Evolutionary conservation across 768 basidiomycete genomes (phyloP), one percentile per base, ranked within the genome.

Genomic region (Clavulina sp.): DNA sequence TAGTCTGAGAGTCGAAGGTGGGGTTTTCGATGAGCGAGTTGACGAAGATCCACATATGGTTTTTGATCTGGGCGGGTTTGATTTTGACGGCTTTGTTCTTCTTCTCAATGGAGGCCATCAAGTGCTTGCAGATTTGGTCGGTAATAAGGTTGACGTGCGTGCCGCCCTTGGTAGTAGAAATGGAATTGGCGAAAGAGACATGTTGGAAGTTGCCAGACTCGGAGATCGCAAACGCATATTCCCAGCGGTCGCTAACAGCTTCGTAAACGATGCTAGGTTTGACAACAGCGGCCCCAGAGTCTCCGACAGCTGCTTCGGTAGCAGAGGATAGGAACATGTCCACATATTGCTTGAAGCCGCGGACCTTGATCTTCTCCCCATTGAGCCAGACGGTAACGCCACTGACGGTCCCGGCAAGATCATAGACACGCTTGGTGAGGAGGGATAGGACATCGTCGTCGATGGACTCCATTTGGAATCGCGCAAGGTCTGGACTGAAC

Each of bases 1-100:
- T 99, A 33, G 95, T 96, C 66, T 99, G 95, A 73, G 87, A 91
- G 73, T 99, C 93, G 66, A 99, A 99, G 1, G 89, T 87, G 5
- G 95, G 93, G 61, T 99, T 99, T 68, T 93, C 92, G 57, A 99
- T 81, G 54, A 95, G 71, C 13, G 87, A 79, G 60, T 96, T 97
- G 61, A 99, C 80, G 60, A 97, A 99, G 50, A 99, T 74, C 88
- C 87, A 92, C 80, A 99, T 89, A 62, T 99, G 92, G 60, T 83
- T 91, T 72, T 88, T 93, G 68, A 97, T 81, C 67, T 95, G 89
- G 50, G 80, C 76, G 16, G 86, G 74, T 64, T 96, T 97, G 60
- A 97, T 83, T 0, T 83, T 75, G n/a, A 91, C 88, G 2, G 73
- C 88, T 68, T 95, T 96, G 70, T 99, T 95, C 77, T 93, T 97